phyloP scores from a whole-genome alignment of 345 rosid genomes.

The Populus ilicifolia region DNA sequence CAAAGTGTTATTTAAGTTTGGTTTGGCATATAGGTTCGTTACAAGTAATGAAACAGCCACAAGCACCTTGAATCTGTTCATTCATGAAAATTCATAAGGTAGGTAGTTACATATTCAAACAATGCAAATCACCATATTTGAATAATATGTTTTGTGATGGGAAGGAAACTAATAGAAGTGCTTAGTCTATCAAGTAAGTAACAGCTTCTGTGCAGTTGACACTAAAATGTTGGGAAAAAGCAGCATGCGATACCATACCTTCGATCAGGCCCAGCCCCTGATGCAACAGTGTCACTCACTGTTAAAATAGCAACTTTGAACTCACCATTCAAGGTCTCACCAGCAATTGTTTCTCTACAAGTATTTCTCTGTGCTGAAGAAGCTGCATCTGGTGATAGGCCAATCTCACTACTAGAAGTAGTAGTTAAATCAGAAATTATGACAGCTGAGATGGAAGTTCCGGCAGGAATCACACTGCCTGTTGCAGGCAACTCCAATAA shows the following conservation, averaged over 20 bases:
- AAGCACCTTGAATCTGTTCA: background rate
- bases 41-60: background rate
- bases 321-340: slow-evolving; percentile 29
- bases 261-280: slow-evolving; percentile 82
- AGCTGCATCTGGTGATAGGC: slow-evolving; percentile 31
- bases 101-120: background rate
- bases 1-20: background rate
- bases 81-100: background rate
- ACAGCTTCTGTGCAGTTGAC: background rate
- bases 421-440: slow-evolving; percentile 55
- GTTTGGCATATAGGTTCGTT: background rate
- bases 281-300: slow-evolving; percentile 89
- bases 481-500: slow-evolving; percentile 76
- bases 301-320: slow-evolving; percentile 73
- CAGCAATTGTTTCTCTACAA: slow-evolving; percentile 20
- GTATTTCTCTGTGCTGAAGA: slow-evolving; percentile 32
- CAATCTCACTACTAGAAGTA: slow-evolving; percentile 19
- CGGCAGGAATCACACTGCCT: slow-evolving; percentile 57
- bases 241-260: slow-evolving; percentile 46
- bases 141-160: background rate
- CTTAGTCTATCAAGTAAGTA: background rate
- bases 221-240: background rate
- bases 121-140: background rate
- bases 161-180: background rate
- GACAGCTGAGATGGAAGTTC: slow-evolving; percentile 68